Base-by-base conservation (phyloP, 495 filamentous ascomycete genomes). In the Pyrenula massariospora region DNA sequence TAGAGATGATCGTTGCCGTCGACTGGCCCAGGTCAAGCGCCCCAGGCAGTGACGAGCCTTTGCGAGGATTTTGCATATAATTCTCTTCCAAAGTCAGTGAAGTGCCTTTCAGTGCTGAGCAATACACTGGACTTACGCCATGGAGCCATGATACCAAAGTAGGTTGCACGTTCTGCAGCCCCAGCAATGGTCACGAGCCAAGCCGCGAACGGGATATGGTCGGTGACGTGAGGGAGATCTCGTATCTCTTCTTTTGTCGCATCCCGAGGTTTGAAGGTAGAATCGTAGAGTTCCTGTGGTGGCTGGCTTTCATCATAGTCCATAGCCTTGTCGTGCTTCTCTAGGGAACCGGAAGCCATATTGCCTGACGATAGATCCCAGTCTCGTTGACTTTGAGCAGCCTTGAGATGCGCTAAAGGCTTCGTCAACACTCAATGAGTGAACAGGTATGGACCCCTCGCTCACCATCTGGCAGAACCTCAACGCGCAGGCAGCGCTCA, bases 401-500 rank as follows among this genome's bases (percentile, higher is more conserved):
- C n/a, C n/a, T n/a, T n/a, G n/a, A n/a, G n/a, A n/a, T n/a, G n/a
- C n/a, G n/a, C n/a, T n/a, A n/a, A n/a, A n/a, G n/a, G n/a, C n/a
- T n/a, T n/a, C n/a, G n/a, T n/a, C n/a, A n/a, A n/a, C n/a, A n/a
- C n/a, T n/a, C n/a, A n/a, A n/a, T n/a, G n/a, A n/a, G n/a, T n/a
- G n/a, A n/a, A n/a, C n/a, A n/a, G n/a, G n/a, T n/a, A 48, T 57
- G 48, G 62, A 71, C 57, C 58, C 60, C 2, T 52, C 50, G 15
- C 56, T 59, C 22, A 62, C 68, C 24, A 53, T 74, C 48, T 66
- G 64, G 57, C 54, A 66, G 53, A 69, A 66, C 56, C 25, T 69
- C 42, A 76, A 76, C 64, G 59, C 67, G 50, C 71, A 70, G 59
- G 73, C 73, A 2, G 71, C 72, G 20, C 57, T 76, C 56, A 67